Conservation (phyloP, 2,329 filamentous ascomycete species). For the Colletotrichum lindemuthianum region DNA sequence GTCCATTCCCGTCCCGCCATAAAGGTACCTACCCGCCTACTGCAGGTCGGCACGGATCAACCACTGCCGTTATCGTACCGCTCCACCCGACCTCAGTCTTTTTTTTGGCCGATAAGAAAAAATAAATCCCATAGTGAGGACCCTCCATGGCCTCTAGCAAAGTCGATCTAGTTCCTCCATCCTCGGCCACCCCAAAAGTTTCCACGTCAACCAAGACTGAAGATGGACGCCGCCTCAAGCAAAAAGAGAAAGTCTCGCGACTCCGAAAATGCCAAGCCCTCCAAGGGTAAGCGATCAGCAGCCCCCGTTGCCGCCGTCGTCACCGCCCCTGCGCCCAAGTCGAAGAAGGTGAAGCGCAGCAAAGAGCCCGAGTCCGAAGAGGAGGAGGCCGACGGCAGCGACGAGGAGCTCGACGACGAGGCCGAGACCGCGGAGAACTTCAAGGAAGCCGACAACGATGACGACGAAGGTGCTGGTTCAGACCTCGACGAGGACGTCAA, state of each 20-base stretch:
- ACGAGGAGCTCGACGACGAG: constrained; percentile 44
- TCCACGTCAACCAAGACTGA: constrained; percentile 27
- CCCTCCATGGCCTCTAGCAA: not conserved
- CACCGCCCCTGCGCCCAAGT: constrained; percentile 46
- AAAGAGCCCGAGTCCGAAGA: constrained; percentile 43
- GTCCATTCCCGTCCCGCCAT: no score
- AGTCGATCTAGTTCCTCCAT: not conserved
- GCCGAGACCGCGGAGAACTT: constrained; percentile 40
- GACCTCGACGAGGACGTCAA: constrained; percentile 39
- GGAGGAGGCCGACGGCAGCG: constrained; percentile 39
- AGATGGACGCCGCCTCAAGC: constrained; percentile 41
- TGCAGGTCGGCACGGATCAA: constrained; percentile 23
- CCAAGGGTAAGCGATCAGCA: not conserved
- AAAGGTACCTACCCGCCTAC: constrained; percentile 20
- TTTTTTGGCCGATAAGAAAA: constrained; percentile 34
- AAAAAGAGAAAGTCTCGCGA: constrained; percentile 57
- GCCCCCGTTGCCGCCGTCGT: constrained; percentile 38
- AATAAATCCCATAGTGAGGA: constrained; percentile 25
- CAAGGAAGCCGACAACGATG: constrained; percentile 42
- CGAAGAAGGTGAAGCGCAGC: constrained; percentile 55
- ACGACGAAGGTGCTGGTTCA: constrained; percentile 40
- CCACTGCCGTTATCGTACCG: constrained; percentile 19
- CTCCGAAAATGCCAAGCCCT: constrained; percentile 40
- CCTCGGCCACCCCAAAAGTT: not conserved
- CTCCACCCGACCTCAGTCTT: constrained; percentile 19